Evolutionary conservation across 257 asterid genomes (phyloP), one percentile per base, ranked within the genome.

Genomic region (Handroanthus guayacan): DNA sequence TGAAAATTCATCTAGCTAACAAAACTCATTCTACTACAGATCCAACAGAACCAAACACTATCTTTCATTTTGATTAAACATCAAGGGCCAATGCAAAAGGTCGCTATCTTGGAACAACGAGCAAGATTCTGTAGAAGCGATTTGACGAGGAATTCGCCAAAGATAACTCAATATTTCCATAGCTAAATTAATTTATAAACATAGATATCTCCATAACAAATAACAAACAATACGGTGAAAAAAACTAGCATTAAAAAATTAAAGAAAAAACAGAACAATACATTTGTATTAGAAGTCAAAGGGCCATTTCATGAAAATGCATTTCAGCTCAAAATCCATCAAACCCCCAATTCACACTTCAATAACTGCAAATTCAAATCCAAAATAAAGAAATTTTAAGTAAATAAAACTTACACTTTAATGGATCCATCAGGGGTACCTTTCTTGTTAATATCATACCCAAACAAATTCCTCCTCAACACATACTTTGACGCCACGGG

Each of bases 391-490:
- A 17, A 34, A 39, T 7, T 9, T 34, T 14, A 39, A 73, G 13
- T 7, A 47, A 72, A 74, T 17, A 31, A 50, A 55, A 75, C 97
- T 86, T 87, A 94, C 98, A 94, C 97, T 90, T 91, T 88, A 71
- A 94, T 82, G 78, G 96, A 82, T 79, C 98, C 98, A 51, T 89
- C 90, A 55, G 96, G 89, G n/a, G 98, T 94, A 37, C 97, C 98
- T 79, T 83, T 94, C 90, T 94, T 94, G 77, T 94, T 94, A 72
- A 94, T 91, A 76, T 92, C 99, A 67, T 81, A 88, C 39, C 99
- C 98, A 82, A 88, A 92, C 20, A 94, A 87, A 86, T 90, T 91
- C 85, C 94, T 86, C 60, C 96, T 81, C 83, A 80, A 66, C 5
- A 92, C 96, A 60, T 88, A 88, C 81, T 86, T 94, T 0, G 97